These are phyloP conservation scores for Sequoia sempervirens DNA, from an alignment of 75 land plant species.

Conservation along the genomic window DNA sequence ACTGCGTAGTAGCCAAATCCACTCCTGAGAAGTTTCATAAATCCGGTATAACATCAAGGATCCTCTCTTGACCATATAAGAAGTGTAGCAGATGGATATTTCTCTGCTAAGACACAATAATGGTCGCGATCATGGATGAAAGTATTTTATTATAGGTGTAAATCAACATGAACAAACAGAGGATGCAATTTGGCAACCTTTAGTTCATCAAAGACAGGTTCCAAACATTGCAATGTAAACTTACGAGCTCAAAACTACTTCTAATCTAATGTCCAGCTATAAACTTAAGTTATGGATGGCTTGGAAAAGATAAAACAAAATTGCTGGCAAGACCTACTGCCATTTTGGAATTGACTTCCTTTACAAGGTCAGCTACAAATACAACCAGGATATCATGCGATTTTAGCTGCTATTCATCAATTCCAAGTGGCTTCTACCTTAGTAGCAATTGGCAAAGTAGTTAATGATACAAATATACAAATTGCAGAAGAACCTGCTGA, in stretches of 20 bases:
- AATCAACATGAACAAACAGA: not conserved
- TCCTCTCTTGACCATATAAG: not conserved
- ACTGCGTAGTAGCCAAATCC: not conserved
- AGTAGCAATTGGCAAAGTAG: not conserved
- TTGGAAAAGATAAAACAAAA: conserved; percentile 1
- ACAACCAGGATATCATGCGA: not conserved
- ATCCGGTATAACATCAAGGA: not conserved
- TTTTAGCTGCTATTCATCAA: not conserved
- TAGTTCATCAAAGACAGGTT: not conserved
- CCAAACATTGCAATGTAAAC: not conserved
- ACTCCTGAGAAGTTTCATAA: not conserved
- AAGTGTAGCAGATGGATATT: not conserved
- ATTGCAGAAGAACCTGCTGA: conserved; percentile 1
- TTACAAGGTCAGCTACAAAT: conserved; percentile 1
- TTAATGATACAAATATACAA: conserved; percentile 4
- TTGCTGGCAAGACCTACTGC: not conserved
- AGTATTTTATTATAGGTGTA: not conserved
- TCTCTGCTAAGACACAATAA: not conserved
- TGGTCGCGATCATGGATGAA: not conserved
- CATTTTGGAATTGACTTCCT: not conserved
- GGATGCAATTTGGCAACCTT: not conserved
- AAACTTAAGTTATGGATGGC: not conserved
- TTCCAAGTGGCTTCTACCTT: not conserved
- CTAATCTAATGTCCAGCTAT: not conserved
- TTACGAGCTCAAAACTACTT: not conserved